Conservation (phyloP, 176 grass and related monocot genomes). For the Typha latifolia region DNA sequence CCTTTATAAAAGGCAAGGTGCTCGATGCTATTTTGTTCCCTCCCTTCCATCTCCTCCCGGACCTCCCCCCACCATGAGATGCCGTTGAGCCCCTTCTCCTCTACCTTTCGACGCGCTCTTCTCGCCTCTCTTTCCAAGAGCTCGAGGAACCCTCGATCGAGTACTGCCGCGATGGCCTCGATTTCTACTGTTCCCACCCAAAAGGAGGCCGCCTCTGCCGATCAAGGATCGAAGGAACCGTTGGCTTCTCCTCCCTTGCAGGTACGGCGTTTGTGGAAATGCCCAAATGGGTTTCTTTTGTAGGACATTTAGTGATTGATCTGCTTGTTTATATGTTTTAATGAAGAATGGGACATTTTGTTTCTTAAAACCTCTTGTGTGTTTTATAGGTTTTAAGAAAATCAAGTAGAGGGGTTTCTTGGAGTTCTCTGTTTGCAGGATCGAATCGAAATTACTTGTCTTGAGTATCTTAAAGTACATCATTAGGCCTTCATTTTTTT, state of each 20-base stretch:
- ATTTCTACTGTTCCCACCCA: slow-evolving; percentile 22
- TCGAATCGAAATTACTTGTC: not conserved
- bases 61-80: slow-evolving; percentile 27
- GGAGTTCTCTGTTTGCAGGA: not conserved
- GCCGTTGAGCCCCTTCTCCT: slow-evolving; percentile 25
- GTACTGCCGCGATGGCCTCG: slow-evolving; percentile 16
- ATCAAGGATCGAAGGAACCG: slow-evolving; percentile 12
- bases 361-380: too few species aligned
- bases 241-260: slow-evolving; percentile 21
- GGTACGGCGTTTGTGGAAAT: slow-evolving; percentile 1
- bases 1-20: not conserved
- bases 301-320: not conserved
- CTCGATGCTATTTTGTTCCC: not conserved
- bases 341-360: not conserved
- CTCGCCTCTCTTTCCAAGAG: slow-evolving; percentile 12
- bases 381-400: too few species aligned
- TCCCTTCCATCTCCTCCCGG: slow-evolving; percentile 14
- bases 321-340: not conserved
- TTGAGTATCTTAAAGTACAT: too few species aligned
- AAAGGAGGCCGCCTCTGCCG: slow-evolving; percentile 10
- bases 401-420: too few species aligned
- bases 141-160: not conserved
- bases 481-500: too few species aligned
- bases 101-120: slow-evolving; percentile 24
- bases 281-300: not conserved